Percentiles rank a stretch among this genome's conserved stretches.
Evolutionary conservation across 768 basidiomycete genomes (phyloP).

Genomic region (Lentinus brumalis): DNA sequence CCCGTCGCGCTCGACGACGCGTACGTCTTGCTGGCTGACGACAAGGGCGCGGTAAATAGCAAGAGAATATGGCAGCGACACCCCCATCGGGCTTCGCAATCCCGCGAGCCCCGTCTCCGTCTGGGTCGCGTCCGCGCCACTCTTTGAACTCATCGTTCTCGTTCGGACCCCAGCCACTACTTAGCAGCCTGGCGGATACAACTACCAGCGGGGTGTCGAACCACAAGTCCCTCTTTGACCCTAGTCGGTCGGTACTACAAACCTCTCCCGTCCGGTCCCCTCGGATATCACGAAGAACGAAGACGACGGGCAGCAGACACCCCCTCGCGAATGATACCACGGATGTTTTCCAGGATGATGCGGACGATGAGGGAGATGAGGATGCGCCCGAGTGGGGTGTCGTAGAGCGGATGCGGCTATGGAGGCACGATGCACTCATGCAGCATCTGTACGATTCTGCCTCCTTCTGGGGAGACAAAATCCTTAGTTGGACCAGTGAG

Average conservation of each 20-base stretch:
- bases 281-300: constrained; percentile 53
- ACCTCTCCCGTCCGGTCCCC: constrained; percentile 74
- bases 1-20: neutral
- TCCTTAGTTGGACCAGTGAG: constrained; percentile 92
- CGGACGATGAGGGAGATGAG: constrained; percentile 50
- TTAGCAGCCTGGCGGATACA: constrained; percentile 68
- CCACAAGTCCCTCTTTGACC: constrained; percentile 66
- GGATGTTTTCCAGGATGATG: constrained; percentile 74
- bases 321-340: constrained; percentile 79
- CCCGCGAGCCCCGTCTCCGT: constrained; percentile 31
- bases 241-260: constrained; percentile 76
- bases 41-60: neutral
- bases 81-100: constrained; percentile 27
- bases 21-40: neutral
- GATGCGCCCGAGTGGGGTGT: constrained; percentile 64
- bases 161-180: constrained; percentile 75
- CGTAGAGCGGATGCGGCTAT: constrained; percentile 93
- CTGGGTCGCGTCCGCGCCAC: constrained; percentile 53
- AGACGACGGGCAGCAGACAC: constrained; percentile 54
- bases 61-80: constrained; percentile 24
- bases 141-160: constrained; percentile 84
- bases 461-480: constrained; percentile 98
- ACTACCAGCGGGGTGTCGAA: constrained; percentile 63
- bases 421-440: constrained; percentile 98
- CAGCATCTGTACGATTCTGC: constrained; percentile 98